A percentile compares a stretch with the other conserved stretches of the same genome.
phyloP scores from a whole-genome alignment of 352 stramenopile species.

The Aphanomyces stellatus region DNA sequence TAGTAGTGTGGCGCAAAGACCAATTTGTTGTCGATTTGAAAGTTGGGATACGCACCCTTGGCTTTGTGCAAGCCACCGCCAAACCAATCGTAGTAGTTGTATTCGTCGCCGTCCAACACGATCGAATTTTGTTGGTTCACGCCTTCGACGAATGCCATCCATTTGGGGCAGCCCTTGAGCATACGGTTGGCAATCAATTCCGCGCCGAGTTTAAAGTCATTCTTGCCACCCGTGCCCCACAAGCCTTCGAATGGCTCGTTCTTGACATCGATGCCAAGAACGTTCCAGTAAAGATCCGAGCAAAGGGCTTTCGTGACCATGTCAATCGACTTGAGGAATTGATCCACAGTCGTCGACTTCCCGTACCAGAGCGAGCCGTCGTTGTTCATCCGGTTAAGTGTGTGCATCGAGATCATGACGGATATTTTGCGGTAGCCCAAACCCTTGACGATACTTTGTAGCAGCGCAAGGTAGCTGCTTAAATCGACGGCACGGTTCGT shows the following conservation, averaged over 20 bases:
- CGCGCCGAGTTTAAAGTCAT: conserved; percentile 25
- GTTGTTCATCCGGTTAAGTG: conserved; percentile 24
- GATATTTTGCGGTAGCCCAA: conserved; percentile 25
- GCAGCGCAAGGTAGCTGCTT: conserved; percentile 15
- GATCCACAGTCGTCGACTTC: conserved; percentile 26
- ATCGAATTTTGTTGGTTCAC: conserved; percentile 28
- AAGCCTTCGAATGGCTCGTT: conserved; percentile 46
- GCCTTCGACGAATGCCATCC: conserved; percentile 31
- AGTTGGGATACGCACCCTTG: conserved; percentile 11
- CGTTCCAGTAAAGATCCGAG: conserved; percentile 39
- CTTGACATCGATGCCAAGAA: conserved; percentile 53
- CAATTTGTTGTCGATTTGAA: conserved; percentile 32
- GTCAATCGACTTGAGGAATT: conserved; percentile 37
- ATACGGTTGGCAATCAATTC: conserved; percentile 24
- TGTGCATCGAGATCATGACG: conserved; percentile 40
- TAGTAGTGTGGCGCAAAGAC: conserved; percentile 73
- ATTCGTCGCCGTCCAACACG: conserved; percentile 25
- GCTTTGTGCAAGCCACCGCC: conserved; percentile 29
- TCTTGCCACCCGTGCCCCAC: conserved; percentile 30
- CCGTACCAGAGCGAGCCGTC: conserved; percentile 36
- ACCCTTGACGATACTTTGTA: conserved; percentile 21
- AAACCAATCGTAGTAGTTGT: conserved; percentile 32
- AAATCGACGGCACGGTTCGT: conserved; percentile 20
- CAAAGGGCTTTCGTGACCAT: conserved; percentile 26
- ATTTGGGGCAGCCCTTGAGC: conserved; percentile 28